These are phyloP conservation scores for Acrodontium crateriforme DNA, from an alignment of 2,329 filamentous ascomycete species.

Conservation along the genomic window DNA sequence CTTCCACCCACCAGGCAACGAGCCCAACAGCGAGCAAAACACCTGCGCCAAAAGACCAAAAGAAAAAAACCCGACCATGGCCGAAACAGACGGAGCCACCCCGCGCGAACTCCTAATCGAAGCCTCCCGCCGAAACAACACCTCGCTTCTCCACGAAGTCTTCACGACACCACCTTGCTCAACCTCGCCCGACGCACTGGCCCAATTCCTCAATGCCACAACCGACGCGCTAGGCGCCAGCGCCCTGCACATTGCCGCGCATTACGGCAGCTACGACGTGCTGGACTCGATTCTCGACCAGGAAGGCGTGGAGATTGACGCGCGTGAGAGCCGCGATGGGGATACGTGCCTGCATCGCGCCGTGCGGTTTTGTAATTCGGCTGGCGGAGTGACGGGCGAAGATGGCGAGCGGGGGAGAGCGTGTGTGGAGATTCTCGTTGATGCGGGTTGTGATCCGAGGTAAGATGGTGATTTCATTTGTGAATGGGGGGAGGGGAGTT, in stretches of 20 bases:
- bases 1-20: too few relatives aligned
- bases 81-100: slow-evolving; percentile 57
- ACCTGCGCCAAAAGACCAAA: too few relatives aligned
- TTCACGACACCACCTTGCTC: slow-evolving; percentile 39
- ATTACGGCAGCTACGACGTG: slow-evolving; percentile 72
- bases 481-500: not conserved
- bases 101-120: slow-evolving; percentile 77
- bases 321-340: slow-evolving; percentile 52
- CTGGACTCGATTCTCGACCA: slow-evolving; percentile 75
- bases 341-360: slow-evolving; percentile 72
- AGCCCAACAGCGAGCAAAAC: too few relatives aligned
- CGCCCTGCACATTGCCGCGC: slow-evolving; percentile 78
- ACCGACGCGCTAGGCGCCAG: slow-evolving; percentile 78
- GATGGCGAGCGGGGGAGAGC: slow-evolving; percentile 48
- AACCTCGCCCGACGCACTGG: slow-evolving; percentile 44
- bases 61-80: slow-evolving; percentile 9
- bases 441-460: slow-evolving; percentile 56
- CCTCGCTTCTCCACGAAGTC: slow-evolving; percentile 65
- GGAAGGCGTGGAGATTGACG: slow-evolving; percentile 74
- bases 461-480: slow-evolving; percentile 11
- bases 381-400: too few relatives aligned
- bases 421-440: slow-evolving; percentile 67
- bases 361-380: slow-evolving; percentile 61
- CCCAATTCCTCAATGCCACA: slow-evolving; percentile 70
- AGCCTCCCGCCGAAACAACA: slow-evolving; percentile 86